Percentiles rank a stretch among this genome's conserved stretches.
Conservation (phyloP, 2,329 filamentous ascomycete species). For the Fusarium nurragi region DNA sequence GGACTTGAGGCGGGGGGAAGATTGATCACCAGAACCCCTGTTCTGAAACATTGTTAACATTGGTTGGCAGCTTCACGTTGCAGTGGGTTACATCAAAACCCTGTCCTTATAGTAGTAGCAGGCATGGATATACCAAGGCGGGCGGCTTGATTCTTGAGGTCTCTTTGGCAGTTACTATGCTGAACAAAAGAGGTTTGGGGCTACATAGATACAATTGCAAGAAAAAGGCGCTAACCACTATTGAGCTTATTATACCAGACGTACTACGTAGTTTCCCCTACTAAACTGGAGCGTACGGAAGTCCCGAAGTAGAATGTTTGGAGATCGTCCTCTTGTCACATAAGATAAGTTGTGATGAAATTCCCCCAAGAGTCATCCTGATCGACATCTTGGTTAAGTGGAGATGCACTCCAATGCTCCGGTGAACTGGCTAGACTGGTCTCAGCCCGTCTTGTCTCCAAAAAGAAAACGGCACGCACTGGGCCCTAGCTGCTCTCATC, state of each 20-base stretch:
- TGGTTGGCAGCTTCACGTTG: not conserved
- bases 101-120: not conserved
- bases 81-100: not conserved
- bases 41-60: not conserved
- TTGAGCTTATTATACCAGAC: not conserved
- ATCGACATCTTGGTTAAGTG: conserved; percentile 10
- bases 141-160: not conserved
- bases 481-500: conserved; percentile 22
- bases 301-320: not conserved
- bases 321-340: not conserved
- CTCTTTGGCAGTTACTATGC: not conserved
- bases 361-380: conserved; percentile 8
- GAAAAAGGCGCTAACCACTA: not conserved
- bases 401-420: conserved; percentile 5
- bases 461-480: conserved; percentile 20
- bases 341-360: conserved; percentile 19
- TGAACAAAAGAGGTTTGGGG: not conserved
- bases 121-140: conserved; percentile 1
- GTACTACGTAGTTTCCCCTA: not conserved
- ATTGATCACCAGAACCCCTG: conserved; percentile 10
- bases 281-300: not conserved
- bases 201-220: not conserved
- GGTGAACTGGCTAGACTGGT: conserved; percentile 24
- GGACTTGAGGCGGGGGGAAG: conserved; percentile 6
- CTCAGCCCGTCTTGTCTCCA: conserved; percentile 20